These are phyloP conservation scores for Mortierella sp. DNA, from an alignment of 371 early-diverging fungal genomes.

Conservation along the genomic window DNA sequence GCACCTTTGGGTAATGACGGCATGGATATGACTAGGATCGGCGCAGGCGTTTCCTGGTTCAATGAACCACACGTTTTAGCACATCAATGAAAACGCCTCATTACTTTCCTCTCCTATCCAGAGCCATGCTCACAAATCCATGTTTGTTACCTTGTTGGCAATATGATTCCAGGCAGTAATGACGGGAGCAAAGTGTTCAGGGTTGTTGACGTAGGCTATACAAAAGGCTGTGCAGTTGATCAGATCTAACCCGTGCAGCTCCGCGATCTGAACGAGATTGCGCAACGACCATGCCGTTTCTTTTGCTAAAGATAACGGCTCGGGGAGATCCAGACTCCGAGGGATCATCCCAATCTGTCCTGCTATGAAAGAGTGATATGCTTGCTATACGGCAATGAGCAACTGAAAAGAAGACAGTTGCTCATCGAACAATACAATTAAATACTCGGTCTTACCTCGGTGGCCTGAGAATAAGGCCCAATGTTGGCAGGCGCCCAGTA, in stretches of 20 bases:
- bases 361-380: constrained; percentile 71
- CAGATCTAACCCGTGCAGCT: constrained; percentile 47
- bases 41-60: constrained; percentile 36
- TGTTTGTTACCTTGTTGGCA: constrained; percentile 32
- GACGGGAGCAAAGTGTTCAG: constrained; percentile 47
- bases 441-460: constrained; percentile 58
- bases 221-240: constrained; percentile 53
- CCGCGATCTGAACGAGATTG: constrained; percentile 58
- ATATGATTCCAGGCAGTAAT: constrained; percentile 55
- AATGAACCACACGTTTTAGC: too few relatives aligned
- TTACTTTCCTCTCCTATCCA: too few relatives aligned
- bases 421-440: not conserved
- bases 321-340: constrained; percentile 64
- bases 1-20: constrained; percentile 68
- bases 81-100: too few relatives aligned
- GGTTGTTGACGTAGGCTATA: constrained; percentile 59
- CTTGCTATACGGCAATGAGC: too few relatives aligned
- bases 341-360: constrained; percentile 85
- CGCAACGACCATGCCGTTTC: constrained; percentile 59
- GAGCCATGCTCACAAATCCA: too few relatives aligned
- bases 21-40: constrained; percentile 62
- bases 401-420: not conserved
- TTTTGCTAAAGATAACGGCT: constrained; percentile 36
- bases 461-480: constrained; percentile 80
- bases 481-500: constrained; percentile 91